Conservation (phyloP, 768 basidiomycete species). For the Lyophyllum shimeji region DNA sequence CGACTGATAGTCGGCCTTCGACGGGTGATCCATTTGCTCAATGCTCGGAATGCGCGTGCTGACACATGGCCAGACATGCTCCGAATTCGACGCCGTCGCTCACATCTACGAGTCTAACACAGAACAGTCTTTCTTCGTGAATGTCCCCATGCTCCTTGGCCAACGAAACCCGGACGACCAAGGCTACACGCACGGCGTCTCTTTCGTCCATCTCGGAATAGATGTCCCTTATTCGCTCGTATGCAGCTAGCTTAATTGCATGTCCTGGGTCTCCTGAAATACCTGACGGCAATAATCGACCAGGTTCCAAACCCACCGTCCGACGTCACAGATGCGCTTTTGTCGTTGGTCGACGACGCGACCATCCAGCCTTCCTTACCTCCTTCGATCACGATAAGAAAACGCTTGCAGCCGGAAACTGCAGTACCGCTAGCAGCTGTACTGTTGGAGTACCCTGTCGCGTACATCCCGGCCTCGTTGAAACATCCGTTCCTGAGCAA, state of each 20-base stretch:
- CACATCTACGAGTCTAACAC: conserved; percentile 46
- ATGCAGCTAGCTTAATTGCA: background rate
- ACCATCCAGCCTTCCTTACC: background rate
- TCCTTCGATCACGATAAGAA: conserved; percentile 28
- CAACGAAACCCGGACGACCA: background rate
- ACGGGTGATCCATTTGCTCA: conserved; percentile 23
- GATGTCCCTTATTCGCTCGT: conserved; percentile 15
- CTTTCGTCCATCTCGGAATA: conserved; percentile 17
- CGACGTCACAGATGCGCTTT: conserved; percentile 11
- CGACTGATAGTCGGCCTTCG: conserved; percentile 39
- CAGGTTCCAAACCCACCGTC: conserved; percentile 20
- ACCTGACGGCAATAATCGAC: background rate
- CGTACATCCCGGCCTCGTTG: conserved; percentile 37
- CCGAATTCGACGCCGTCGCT: conserved; percentile 38
- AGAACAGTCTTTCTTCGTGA: conserved; percentile 58
- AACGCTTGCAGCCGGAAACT: conserved; percentile 21
- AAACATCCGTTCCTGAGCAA: conserved; percentile 42
- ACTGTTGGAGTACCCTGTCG: conserved; percentile 61
- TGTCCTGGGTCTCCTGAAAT: background rate
- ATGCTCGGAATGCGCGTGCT: background rate
- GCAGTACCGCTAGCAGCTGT: conserved; percentile 57
- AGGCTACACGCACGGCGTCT: background rate
- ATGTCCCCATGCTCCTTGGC: conserved; percentile 26
- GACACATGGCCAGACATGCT: conserved; percentile 1
- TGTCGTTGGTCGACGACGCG: conserved; percentile 9